phyloP scores from a whole-genome alignment of 1,284 basidiomycete genomes.

The Puccinia triticina region DNA sequence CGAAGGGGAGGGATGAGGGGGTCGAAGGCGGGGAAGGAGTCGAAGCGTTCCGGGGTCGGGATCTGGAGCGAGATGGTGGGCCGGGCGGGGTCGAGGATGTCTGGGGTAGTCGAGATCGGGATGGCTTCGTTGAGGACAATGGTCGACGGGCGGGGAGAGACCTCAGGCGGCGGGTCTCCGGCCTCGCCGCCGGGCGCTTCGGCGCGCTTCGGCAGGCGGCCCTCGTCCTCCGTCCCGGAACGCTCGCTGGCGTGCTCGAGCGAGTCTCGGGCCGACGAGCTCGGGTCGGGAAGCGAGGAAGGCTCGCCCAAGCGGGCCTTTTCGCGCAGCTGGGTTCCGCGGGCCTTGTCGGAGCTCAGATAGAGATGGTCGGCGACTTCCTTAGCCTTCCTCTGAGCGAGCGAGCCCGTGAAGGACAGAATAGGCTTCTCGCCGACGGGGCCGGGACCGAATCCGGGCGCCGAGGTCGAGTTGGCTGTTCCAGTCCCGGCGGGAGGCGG shows the following conservation, averaged over 20 bases:
- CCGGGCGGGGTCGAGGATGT: not conserved
- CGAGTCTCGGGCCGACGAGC: not conserved
- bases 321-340: not conserved
- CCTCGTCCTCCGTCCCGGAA: constrained; percentile 1
- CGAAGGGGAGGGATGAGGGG: no score
- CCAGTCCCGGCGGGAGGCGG: not conserved
- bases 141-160: not conserved
- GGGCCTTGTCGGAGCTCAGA: constrained; percentile 30
- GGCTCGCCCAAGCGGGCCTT: constrained; percentile 7
- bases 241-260: constrained; percentile 10
- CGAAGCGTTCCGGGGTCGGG: constrained; percentile 24
- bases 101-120: not conserved
- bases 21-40: not conserved
- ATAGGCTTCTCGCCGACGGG: not conserved
- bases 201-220: no score
- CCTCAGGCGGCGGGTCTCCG: not conserved
- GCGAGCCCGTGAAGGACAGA: constrained; percentile 19
- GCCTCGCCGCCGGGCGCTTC: no score
- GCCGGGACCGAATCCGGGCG: not conserved
- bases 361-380: constrained; percentile 35
- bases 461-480: not conserved
- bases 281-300: not conserved
- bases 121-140: not conserved
- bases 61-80: constrained; percentile 17
- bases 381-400: constrained; percentile 20